Conservation (phyloP, 192 early-diverging fungal species). For the Powellomyces hirtus region DNA sequence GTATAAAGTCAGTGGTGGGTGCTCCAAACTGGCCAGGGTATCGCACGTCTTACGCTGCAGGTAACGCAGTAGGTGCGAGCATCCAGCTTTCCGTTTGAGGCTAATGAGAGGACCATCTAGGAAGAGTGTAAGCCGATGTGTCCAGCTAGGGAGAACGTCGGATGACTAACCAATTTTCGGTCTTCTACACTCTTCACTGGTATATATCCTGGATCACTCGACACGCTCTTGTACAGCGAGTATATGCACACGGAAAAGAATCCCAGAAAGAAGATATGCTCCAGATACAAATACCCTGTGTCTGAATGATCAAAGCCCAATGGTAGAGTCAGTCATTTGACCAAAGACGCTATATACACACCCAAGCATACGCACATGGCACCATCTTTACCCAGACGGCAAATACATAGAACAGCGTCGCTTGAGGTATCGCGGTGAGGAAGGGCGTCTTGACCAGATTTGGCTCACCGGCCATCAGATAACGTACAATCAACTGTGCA, state of each 20-base stretch:
- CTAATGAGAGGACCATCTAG: conserved; percentile 62
- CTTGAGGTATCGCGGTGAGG: conserved; percentile 82
- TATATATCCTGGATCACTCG: conserved; percentile 79
- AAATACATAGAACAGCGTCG: conserved; percentile 71
- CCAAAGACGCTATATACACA: background rate
- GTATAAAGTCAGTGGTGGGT: background rate
- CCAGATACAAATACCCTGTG: conserved; percentile 57
- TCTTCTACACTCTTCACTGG: conserved; percentile 45
- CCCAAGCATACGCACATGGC: conserved; percentile 49
- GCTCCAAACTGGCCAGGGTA: too few relatives aligned
- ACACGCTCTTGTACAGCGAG: conserved; percentile 72
- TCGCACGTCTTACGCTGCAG: conserved; percentile 60
- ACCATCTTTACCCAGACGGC: conserved; percentile 69
- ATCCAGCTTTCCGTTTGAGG: conserved; percentile 67
- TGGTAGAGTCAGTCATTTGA: background rate
- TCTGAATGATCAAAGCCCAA: conserved; percentile 34
- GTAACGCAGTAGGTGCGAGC: conserved; percentile 80
- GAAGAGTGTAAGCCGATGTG: background rate
- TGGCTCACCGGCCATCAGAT: conserved; percentile 48
- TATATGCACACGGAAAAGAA: conserved; percentile 63
- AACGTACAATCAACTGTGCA: conserved; percentile 58
- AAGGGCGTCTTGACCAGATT: conserved; percentile 75
- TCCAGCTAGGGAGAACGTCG: background rate
- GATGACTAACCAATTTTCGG: conserved; percentile 28
- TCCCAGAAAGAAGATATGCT: conserved; percentile 67